phyloP scores from a whole-genome alignment of 257 asterid species.

The Hygrophila difformis region DNA sequence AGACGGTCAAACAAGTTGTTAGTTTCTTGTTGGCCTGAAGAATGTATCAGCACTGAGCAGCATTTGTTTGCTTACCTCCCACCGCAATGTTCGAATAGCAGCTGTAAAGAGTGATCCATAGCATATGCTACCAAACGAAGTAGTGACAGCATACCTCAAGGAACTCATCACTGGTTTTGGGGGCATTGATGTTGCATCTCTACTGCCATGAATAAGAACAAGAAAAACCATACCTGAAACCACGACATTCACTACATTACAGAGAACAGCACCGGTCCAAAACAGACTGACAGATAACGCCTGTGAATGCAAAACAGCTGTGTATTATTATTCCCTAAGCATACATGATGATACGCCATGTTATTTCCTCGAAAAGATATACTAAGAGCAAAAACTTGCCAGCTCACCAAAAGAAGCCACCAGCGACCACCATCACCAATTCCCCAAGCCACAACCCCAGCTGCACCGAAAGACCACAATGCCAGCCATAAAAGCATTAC shows the following conservation, averaged over 20 bases:
- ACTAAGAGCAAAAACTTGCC: slow-evolving; percentile 84
- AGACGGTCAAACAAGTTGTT: slow-evolving; percentile 12
- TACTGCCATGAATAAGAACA: slow-evolving; percentile 78
- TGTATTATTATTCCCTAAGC: no score
- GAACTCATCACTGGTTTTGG: slow-evolving; percentile 63
- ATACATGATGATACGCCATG: no score
- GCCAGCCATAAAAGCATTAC: slow-evolving; percentile 88
- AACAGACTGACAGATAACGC: slow-evolving; percentile 80
- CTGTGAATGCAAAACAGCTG: slow-evolving; percentile 37
- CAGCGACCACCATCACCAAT: slow-evolving; percentile 80
- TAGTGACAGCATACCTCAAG: slow-evolving; percentile 64
- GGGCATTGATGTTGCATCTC: slow-evolving; percentile 82
- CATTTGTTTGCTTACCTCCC: slow-evolving; percentile 59
- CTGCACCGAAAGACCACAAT: slow-evolving; percentile 88
- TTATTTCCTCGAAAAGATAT: slow-evolving; percentile 20
- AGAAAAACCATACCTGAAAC: slow-evolving; percentile 95
- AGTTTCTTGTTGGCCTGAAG: slow-evolving; percentile 6
- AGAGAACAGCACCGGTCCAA: slow-evolving; percentile 98
- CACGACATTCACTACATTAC: slow-evolving; percentile 78
- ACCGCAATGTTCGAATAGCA: slow-evolving; percentile 83
- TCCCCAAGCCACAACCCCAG: slow-evolving; percentile 87
- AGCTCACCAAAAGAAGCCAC: slow-evolving; percentile 99
- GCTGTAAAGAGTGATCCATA: slow-evolving; percentile 98
- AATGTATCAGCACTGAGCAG: background rate
- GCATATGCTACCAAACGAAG: slow-evolving; percentile 97